Percentiles rank a stretch among this genome's conserved stretches.
phyloP scores from a whole-genome alignment of 306 rosid genomes.

The Senna siamea region DNA sequence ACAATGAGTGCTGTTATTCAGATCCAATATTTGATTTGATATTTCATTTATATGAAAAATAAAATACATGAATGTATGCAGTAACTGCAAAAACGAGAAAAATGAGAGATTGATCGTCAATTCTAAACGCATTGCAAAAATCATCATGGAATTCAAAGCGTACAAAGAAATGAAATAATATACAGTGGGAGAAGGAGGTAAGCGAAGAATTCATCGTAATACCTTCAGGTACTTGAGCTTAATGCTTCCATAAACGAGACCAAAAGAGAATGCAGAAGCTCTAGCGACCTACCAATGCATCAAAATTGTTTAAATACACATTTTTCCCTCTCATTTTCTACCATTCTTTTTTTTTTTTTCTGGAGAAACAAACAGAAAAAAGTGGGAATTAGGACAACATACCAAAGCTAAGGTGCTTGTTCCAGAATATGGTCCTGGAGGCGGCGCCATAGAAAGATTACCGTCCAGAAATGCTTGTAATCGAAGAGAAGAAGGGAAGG shows the following conservation, averaged over 20 bases:
- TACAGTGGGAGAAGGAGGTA: not conserved
- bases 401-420: conserved; percentile 93
- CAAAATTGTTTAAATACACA: not conserved
- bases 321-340: not conserved
- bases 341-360: not conserved
- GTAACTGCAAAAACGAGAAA: not conserved
- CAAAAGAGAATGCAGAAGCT: conserved; percentile 81
- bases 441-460: conserved; percentile 65
- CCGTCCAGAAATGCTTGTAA: not conserved
- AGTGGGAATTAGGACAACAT: not conserved
- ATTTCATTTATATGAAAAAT: not conserved
- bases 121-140: not conserved
- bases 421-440: conserved; percentile 91
- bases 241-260: conserved; percentile 82
- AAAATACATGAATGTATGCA: not conserved
- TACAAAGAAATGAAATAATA: not conserved
- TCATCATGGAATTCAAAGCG: not conserved
- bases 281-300: conserved; percentile 71
- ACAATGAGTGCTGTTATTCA: not conserved
- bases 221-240: conserved; percentile 87
- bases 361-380: conserved; percentile 2
- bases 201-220: not conserved
- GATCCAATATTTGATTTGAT: not conserved
- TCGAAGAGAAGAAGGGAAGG: conserved; percentile 15
- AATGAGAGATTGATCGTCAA: conserved; percentile 4